These are phyloP conservation scores for Ceratocystis cubensis DNA, from an alignment of 2,329 filamentous ascomycete genomes.

Conservation along the genomic window DNA sequence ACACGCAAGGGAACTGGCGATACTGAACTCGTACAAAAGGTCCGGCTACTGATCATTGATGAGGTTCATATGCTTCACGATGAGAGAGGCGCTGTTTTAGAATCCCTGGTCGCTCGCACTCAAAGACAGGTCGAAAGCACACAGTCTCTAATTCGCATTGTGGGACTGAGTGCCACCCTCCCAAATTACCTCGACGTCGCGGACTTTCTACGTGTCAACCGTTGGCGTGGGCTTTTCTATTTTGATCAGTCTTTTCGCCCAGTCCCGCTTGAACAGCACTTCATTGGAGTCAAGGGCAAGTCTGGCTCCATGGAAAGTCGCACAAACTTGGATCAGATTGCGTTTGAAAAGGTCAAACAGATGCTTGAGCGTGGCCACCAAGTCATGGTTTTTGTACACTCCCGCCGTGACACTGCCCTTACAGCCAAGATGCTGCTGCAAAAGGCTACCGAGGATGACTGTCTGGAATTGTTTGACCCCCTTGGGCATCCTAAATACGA, in stretches of 20 bases:
- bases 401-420: conserved; percentile 80
- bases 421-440: conserved; percentile 78
- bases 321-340: conserved; percentile 75
- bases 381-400: conserved; percentile 98
- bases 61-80: conserved; percentile 99
- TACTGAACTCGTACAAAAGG: conserved; percentile 94
- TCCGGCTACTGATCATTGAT: conserved; percentile 89
- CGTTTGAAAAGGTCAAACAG: conserved; percentile 87
- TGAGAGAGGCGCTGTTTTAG: conserved; percentile 87
- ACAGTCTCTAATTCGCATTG: conserved; percentile 88
- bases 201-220: conserved; percentile 93
- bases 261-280: conserved; percentile 92
- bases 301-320: conserved; percentile 65
- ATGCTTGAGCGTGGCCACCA: conserved; percentile 92
- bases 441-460: conserved; percentile 70
- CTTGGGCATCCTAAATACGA: conserved; percentile 66
- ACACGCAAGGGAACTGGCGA: conserved; percentile 95
- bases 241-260: conserved; percentile 94
- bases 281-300: conserved; percentile 91
- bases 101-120: conserved; percentile 88
- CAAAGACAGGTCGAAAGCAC: conserved; percentile 96
- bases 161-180: conserved; percentile 87
- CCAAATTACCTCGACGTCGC: conserved; percentile 96
- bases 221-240: conserved; percentile 84
- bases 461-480: conserved; percentile 73